These are phyloP conservation scores for Verticillium albo-atrum DNA, from an alignment of 2,329 filamentous ascomycete species.

Conservation along the genomic window DNA sequence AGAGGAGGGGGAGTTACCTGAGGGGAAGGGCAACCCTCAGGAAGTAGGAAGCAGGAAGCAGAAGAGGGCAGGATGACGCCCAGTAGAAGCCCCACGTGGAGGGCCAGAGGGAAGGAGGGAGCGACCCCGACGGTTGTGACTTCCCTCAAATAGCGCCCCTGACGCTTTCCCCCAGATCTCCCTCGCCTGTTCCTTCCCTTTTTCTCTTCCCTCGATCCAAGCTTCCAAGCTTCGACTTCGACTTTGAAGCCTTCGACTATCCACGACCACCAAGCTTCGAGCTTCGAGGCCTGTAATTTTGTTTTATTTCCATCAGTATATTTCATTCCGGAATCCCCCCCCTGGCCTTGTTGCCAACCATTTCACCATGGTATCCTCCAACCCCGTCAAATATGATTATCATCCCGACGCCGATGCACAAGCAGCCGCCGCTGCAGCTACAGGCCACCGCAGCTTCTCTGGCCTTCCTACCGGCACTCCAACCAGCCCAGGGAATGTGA, in stretches of 20 bases:
- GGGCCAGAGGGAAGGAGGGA: neutral
- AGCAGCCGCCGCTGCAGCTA: neutral
- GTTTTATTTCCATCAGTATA: neutral
- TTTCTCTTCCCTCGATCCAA: neutral
- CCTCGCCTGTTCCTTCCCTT: slow-evolving; percentile 6
- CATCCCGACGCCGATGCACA: neutral
- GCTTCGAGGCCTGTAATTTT: neutral
- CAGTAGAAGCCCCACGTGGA: neutral
- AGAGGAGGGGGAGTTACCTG: neutral
- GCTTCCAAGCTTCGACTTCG: slow-evolving; percentile 1
- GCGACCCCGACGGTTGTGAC: neutral
- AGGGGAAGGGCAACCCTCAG: no score
- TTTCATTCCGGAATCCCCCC: neutral
- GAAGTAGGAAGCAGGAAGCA: neutral
- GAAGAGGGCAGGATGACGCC: neutral
- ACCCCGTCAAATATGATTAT: slow-evolving; percentile 1
- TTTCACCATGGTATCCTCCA: slow-evolving; percentile 1
- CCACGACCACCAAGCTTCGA: neutral
- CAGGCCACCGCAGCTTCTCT: neutral
- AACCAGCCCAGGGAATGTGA: neutral
- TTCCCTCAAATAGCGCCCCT: neutral
- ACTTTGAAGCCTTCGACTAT: slow-evolving; percentile 2
- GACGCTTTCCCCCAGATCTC: neutral
- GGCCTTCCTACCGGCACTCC: neutral
- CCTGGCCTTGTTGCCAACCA: neutral